Conservation (phyloP, 2,329 filamentous ascomycete species). For the Neocucurbitaria cava region DNA sequence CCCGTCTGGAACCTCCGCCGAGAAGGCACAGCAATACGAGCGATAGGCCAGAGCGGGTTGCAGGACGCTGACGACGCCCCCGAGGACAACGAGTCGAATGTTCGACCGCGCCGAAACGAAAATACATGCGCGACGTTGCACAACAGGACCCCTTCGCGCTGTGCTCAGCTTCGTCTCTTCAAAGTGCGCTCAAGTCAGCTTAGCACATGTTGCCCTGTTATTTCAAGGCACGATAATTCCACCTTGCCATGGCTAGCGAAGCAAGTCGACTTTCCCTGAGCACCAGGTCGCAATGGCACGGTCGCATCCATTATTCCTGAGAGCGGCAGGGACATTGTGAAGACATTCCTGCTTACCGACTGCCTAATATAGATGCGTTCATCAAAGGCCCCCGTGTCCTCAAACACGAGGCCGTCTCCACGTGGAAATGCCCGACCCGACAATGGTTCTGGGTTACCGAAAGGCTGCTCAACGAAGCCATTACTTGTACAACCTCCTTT, state of each 20-base stretch:
- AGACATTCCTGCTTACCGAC: neutral
- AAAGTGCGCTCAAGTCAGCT: neutral
- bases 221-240: neutral
- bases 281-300: neutral
- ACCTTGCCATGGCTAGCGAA: neutral
- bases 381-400: slow-evolving; percentile 2
- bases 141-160: neutral
- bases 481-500: neutral
- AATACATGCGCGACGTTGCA: slow-evolving; percentile 1
- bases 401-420: slow-evolving; percentile 5
- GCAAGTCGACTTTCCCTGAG: neutral
- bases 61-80: slow-evolving; percentile 1
- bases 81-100: slow-evolving; percentile 3
- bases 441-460: neutral
- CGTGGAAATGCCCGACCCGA: neutral
- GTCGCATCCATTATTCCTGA: neutral
- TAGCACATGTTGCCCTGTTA: neutral
- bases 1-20: slow-evolving; percentile 7
- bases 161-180: neutral
- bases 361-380: neutral
- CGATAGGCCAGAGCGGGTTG: neutral
- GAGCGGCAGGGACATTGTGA: neutral
- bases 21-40: slow-evolving; percentile 4
- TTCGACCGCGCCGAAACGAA: neutral
- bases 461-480: neutral